phyloP scores from a whole-genome alignment of 805 yeast species.

The Ogataea thermomethanolica region DNA sequence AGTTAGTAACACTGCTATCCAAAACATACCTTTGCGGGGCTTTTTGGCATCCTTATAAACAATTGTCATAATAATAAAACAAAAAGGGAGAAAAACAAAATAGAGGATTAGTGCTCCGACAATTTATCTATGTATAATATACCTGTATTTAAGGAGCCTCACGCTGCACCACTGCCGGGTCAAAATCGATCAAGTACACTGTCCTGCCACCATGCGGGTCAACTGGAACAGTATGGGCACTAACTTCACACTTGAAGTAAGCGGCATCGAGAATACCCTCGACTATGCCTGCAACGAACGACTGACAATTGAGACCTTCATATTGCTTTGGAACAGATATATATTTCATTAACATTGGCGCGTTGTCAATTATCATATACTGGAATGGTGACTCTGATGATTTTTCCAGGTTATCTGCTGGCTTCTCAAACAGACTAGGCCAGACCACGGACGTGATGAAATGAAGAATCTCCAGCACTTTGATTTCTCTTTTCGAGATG shows the following conservation, averaged over 20 bases:
- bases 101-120: constrained; percentile 1
- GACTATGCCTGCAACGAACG: constrained; percentile 79
- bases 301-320: constrained; percentile 73
- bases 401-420: constrained; percentile 47
- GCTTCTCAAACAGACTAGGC: constrained; percentile 70
- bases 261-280: constrained; percentile 78
- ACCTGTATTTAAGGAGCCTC: constrained; percentile 31
- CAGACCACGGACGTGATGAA: constrained; percentile 72
- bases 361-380: constrained; percentile 75
- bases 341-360: constrained; percentile 67
- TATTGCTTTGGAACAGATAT: constrained; percentile 78
- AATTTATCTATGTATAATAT: not conserved
- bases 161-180: constrained; percentile 50
- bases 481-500: constrained; percentile 58
- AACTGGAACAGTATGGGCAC: constrained; percentile 75
- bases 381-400: constrained; percentile 58
- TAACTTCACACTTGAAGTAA: constrained; percentile 68
- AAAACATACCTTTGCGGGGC: constrained; percentile 4
- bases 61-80: not conserved
- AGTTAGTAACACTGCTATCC: not conserved
- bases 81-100: constrained; percentile 3
- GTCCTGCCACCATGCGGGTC: constrained; percentile 62
- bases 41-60: constrained; percentile 1
- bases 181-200: constrained; percentile 72
- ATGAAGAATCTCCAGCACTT: constrained; percentile 70